Evolutionary conservation across 495 filamentous ascomycete species (phyloP).

Genomic region (Neurospora sp.): DNA sequence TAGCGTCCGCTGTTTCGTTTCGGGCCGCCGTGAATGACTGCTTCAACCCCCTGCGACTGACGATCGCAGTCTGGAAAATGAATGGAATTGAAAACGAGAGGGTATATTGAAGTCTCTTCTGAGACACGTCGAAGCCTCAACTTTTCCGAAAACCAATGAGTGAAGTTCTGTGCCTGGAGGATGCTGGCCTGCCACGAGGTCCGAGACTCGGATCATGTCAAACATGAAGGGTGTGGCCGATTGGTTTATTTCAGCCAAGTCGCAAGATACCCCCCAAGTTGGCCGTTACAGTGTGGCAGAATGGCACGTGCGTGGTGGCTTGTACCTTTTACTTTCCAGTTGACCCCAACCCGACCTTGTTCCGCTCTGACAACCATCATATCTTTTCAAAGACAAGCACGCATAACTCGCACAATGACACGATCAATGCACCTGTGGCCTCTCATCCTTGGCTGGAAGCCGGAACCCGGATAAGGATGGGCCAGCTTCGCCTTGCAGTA

Average conservation of each 20-base stretch:
- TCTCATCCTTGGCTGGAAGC: not conserved
- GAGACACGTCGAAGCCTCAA: not conserved
- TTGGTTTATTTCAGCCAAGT: not conserved
- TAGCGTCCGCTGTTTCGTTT: not conserved
- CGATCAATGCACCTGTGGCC: not conserved
- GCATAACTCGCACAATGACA: not conserved
- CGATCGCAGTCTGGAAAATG: not conserved
- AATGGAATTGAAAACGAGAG: not conserved
- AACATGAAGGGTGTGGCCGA: not conserved
- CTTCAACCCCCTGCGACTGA: not conserved
- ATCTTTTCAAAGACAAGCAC: too few species aligned
- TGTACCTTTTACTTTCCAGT: not conserved
- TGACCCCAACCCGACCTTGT: not conserved
- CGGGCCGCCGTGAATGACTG: not conserved
- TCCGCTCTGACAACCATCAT: too few species aligned
- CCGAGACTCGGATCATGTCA: not conserved
- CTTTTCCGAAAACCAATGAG: not conserved
- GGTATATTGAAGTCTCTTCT: not conserved
- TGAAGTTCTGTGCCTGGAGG: not conserved
- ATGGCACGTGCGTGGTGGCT: not conserved
- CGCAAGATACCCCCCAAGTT: not conserved
- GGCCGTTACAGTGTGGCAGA: not conserved
- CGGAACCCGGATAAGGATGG: not conserved
- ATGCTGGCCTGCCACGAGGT: not conserved
- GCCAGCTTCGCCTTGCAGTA: conserved; percentile 12